These are phyloP conservation scores for Tulasnella calospora DNA, from an alignment of 768 basidiomycete genomes.

Conservation along the genomic window DNA sequence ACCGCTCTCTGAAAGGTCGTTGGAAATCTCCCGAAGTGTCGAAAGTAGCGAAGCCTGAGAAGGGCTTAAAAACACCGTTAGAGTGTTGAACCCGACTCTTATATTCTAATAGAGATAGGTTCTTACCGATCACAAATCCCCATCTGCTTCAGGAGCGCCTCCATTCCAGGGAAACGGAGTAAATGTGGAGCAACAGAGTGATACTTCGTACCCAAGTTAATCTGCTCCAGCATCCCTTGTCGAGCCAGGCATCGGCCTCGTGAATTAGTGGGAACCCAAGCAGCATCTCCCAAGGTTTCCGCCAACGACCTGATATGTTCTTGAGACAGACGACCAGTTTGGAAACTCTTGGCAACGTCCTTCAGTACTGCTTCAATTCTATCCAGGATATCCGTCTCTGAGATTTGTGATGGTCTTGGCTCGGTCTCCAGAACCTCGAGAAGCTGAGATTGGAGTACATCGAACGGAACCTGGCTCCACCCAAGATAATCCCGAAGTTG, in stretches of 20 bases:
- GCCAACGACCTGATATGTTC: neutral
- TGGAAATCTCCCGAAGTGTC: neutral
- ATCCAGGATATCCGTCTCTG: neutral
- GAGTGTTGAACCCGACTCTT: neutral
- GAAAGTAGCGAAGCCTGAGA: neutral
- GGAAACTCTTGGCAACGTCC: neutral
- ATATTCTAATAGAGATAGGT: neutral
- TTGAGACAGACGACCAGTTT: no score
- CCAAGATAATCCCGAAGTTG: slow-evolving; percentile 1
- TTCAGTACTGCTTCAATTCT: neutral
- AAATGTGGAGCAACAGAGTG: neutral
- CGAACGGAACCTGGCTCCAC: neutral
- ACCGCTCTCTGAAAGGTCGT: neutral
- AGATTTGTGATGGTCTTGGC: neutral
- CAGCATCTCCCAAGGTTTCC: neutral
- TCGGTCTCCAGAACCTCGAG: neutral
- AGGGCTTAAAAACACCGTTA: neutral
- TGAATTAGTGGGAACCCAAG: neutral
- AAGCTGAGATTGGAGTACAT: neutral
- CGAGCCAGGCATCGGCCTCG: neutral
- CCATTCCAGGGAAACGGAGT: neutral
- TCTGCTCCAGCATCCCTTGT: neutral
- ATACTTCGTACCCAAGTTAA: neutral
- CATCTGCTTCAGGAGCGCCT: neutral
- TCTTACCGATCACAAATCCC: neutral